Percentiles rank a stretch among this genome's conserved stretches.
These are phyloP conservation scores for Phytophthora agathidicida DNA, from an alignment of 352 stramenopile genomes.

Conservation along the genomic window DNA sequence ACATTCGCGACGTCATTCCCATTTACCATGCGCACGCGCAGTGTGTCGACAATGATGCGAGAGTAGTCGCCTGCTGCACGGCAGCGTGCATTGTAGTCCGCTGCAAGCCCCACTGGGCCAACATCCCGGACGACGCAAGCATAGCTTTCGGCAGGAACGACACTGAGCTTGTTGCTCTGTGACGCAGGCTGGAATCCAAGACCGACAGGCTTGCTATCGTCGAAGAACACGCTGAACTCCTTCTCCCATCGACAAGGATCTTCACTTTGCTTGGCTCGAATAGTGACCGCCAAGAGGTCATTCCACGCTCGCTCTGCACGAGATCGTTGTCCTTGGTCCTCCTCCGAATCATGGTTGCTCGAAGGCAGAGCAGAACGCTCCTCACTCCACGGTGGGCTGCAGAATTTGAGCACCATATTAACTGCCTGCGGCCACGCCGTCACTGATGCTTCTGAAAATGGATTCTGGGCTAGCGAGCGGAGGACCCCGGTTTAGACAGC, in stretches of 20 bases:
- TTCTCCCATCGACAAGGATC: conserved; percentile 45
- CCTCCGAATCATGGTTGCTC: conserved; percentile 31
- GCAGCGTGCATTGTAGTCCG: conserved; percentile 64
- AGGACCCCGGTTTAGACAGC: conserved; percentile 1
- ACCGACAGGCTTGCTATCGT: conserved; percentile 52
- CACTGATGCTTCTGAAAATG: conserved; percentile 1
- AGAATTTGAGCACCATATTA: conserved; percentile 64
- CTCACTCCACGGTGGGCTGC: conserved; percentile 34
- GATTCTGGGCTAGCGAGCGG: conserved; percentile 4
- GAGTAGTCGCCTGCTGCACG: conserved; percentile 49
- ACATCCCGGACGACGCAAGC: conserved; percentile 53
- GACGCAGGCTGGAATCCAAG: conserved; percentile 46
- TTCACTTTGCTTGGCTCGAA: conserved; percentile 17
- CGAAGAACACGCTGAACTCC: conserved; percentile 67
- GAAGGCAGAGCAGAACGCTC: neutral
- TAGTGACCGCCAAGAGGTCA: conserved; percentile 29
- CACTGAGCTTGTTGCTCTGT: conserved; percentile 15
- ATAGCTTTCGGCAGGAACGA: conserved; percentile 31
- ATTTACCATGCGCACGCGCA: conserved; percentile 58
- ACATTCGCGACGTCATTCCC: conserved; percentile 40
- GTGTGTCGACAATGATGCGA: conserved; percentile 44
- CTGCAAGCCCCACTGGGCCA: conserved; percentile 38
- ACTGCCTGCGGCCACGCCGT: neutral
- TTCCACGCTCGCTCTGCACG: conserved; percentile 28
- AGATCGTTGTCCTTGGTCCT: conserved; percentile 5